Evolutionary conservation across 2,329 filamentous ascomycete genomes (phyloP).

Genomic region (Orbilia brochopaga): DNA sequence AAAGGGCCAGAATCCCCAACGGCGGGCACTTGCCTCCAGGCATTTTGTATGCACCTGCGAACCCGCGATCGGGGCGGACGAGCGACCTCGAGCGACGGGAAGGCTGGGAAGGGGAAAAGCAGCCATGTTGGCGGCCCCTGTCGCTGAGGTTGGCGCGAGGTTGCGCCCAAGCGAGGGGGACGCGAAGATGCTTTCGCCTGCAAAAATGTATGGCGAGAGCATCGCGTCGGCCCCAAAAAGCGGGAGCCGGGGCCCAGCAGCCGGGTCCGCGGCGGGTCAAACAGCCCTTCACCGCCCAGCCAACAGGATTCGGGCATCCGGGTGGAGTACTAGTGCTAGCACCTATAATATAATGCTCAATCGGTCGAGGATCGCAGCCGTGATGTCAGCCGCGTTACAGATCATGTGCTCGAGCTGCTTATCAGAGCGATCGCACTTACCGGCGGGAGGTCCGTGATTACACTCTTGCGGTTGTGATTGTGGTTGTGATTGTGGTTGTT

Average conservation of each 20-base stretch:
- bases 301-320: constrained; percentile 2
- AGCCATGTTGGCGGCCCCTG: constrained; percentile 8
- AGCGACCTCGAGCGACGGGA: not conserved
- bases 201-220: constrained; percentile 38
- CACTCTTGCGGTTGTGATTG: too few species aligned
- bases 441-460: too few species aligned
- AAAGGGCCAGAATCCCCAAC: constrained; percentile 32
- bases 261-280: constrained; percentile 19
- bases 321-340: not conserved
- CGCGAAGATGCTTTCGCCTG: constrained; percentile 21
- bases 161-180: constrained; percentile 46
- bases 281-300: constrained; percentile 16
- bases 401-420: too few species aligned
- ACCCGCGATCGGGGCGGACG: constrained; percentile 1
- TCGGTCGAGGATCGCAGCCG: too few species aligned
- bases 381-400: too few species aligned
- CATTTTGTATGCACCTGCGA: constrained; percentile 42
- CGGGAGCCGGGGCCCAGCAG: constrained; percentile 9
- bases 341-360: too few species aligned
- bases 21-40: constrained; percentile 26
- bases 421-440: not conserved
- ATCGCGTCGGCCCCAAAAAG: constrained; percentile 45
- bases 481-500: too few species aligned
- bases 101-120: constrained; percentile 8
- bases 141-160: constrained; percentile 21